phyloP scores from a whole-genome alignment of 345 rosid genomes.

The Conringia planisiliqua region DNA sequence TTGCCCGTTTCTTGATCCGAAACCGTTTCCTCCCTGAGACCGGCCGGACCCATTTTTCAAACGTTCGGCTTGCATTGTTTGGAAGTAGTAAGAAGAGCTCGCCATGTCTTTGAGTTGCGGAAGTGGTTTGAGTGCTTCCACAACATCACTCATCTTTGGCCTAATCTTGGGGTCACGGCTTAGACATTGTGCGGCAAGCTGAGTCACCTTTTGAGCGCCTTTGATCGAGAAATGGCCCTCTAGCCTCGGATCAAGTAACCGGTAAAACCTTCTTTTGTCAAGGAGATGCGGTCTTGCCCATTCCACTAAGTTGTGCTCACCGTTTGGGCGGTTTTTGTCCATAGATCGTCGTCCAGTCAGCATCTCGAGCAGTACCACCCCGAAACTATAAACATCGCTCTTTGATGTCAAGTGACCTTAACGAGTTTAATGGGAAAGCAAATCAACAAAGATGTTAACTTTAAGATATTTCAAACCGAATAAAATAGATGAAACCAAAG shows the following conservation, averaged over 20 bases:
- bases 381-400: conserved; percentile 85
- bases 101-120: conserved; percentile 80
- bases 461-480: background rate
- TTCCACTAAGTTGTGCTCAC: conserved; percentile 78
- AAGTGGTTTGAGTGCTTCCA: conserved; percentile 65
- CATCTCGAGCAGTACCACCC: conserved; percentile 81
- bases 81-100: conserved; percentile 75
- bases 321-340: conserved; percentile 78
- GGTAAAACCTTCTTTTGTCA: conserved; percentile 71
- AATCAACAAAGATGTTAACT: background rate
- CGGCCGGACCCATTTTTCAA: conserved; percentile 31
- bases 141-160: conserved; percentile 80
- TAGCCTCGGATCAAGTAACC: conserved; percentile 74
- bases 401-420: conserved; percentile 80
- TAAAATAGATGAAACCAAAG: background rate
- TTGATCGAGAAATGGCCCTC: conserved; percentile 78
- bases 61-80: conserved; percentile 62
- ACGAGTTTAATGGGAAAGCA: background rate
- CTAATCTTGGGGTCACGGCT: conserved; percentile 80
- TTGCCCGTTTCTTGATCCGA: conserved; percentile 58
- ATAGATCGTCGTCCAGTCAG: conserved; percentile 72
- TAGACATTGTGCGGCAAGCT: conserved; percentile 74
- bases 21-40: conserved; percentile 44
- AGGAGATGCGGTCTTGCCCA: conserved; percentile 84
- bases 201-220: conserved; percentile 78